Evolutionary conservation across 768 basidiomycete genomes (phyloP), one percentile per base, ranked within the genome.

Genomic region (Xerocomellus intermedius): DNA sequence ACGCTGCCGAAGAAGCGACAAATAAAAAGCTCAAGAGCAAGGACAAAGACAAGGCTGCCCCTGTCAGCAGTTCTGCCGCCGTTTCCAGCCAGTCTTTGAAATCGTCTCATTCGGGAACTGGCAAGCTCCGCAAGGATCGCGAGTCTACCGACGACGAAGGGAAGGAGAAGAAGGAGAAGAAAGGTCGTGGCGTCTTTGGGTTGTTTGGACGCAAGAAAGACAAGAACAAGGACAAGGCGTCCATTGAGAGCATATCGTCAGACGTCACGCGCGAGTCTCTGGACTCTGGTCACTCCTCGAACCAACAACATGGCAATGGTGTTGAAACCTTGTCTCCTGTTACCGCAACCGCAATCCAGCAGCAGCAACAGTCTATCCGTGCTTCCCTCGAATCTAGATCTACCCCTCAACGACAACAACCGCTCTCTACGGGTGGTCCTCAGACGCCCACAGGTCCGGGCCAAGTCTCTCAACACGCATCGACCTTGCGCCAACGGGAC

Each of bases 401-500:
- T 36, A 60, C 60, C 24, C 55, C 62, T 48, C 64, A 43, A 33
- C 37, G 64, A 56, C 65, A 69, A 52, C 58, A 60, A 39, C 54
- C 56, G 9, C 59, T 50, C 22, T 68, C 74, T 26, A 17, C 39
- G 19, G 30, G 14, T 36, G 66, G 60, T 48, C 71, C 55, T 64
- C 74, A 63, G 59, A 71, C 62, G 62, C 65, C 69, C 0, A 55
- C 60, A 56, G 54, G 66, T 51, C 61, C 64, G 1, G 60, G 64
- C 2, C 80, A 79, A 42, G 79, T 89, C 10, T 89, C 82, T 9
- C 75, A 77, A n/a, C 82, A 84, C 44, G 76, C 82, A 4, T 71
- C 83, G 14, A 84, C 87, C 45, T 75, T 97, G 37, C 87, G 91
- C 56, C 89, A 94, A 71, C 82, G 85, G 49, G 94, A 97, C 59